Percentiles rank a stretch among this genome's conserved stretches.
Evolutionary conservation across 805 yeast species (phyloP).

Genomic region (Komagataella ulmi): DNA sequence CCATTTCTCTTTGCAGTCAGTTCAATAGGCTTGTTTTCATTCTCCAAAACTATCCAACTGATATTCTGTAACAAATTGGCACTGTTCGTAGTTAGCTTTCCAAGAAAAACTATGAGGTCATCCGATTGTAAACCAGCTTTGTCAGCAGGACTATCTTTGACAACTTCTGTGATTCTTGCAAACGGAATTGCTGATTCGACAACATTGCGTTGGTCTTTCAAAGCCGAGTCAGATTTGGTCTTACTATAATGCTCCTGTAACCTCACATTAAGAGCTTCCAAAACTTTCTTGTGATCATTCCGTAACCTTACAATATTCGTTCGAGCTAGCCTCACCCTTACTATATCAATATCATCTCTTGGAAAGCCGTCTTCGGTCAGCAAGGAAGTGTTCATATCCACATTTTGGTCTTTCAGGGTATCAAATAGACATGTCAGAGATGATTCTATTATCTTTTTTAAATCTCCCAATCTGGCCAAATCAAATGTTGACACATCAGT

Average conservation of each 20-base stretch:
- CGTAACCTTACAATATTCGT: slow-evolving; percentile 50
- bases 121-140: slow-evolving; percentile 37
- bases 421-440: background rate
- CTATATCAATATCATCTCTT: slow-evolving; percentile 68
- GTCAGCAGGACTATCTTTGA: slow-evolving; percentile 40
- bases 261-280: slow-evolving; percentile 30
- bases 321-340: slow-evolving; percentile 48
- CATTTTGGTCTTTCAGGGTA: slow-evolving; percentile 19
- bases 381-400: slow-evolving; percentile 52
- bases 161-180: slow-evolving; percentile 39
- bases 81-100: slow-evolving; percentile 38
- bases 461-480: slow-evolving; percentile 12
- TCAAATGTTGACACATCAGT: slow-evolving; percentile 4
- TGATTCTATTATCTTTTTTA: slow-evolving; percentile 26
- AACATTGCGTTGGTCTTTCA: background rate
- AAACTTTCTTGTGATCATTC: slow-evolving; percentile 50
- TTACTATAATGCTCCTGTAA: slow-evolving; percentile 24
- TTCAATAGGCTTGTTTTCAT: slow-evolving; percentile 16
- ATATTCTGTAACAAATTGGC: slow-evolving; percentile 34
- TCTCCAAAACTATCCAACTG: slow-evolving; percentile 27
- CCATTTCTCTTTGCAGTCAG: slow-evolving; percentile 12
- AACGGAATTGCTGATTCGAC: slow-evolving; percentile 27
- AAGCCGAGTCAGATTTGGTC: background rate
- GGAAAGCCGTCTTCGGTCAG: slow-evolving; percentile 76
- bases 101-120: slow-evolving; percentile 46